These are phyloP conservation scores for Penicillium fuscoglaucum DNA, from an alignment of 2,329 filamentous ascomycete genomes.

Conservation along the genomic window DNA sequence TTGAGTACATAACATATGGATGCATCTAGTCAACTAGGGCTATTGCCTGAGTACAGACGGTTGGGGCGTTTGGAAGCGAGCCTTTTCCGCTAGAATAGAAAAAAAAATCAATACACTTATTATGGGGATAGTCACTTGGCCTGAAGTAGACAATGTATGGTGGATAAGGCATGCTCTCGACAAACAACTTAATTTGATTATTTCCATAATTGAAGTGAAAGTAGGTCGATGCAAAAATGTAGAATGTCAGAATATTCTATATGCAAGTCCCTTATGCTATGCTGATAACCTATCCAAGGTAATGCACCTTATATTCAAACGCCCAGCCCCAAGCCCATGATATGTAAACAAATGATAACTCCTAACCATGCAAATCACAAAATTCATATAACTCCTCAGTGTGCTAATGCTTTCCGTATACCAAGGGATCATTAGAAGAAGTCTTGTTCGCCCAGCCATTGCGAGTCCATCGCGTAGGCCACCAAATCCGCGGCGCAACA, in stretches of 20 bases:
- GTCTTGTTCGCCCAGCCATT: slow-evolving; percentile 43
- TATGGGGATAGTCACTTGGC: background rate
- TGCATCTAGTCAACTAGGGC: background rate
- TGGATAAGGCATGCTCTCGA: background rate
- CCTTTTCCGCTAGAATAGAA: background rate
- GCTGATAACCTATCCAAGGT: background rate
- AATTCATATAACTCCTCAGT: background rate
- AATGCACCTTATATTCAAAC: background rate
- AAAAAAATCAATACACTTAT: background rate
- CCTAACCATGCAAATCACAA: background rate
- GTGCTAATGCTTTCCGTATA: background rate
- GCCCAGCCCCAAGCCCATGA: background rate
- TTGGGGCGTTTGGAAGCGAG: background rate
- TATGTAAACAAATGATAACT: background rate
- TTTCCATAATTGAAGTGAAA: background rate
- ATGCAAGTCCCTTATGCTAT: background rate
- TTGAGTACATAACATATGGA: background rate
- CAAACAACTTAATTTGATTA: background rate
- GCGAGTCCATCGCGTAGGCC: slow-evolving; percentile 45
- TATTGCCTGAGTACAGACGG: background rate
- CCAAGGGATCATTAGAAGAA: slow-evolving; percentile 33
- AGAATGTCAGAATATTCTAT: background rate
- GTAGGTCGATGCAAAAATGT: background rate
- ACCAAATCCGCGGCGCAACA: slow-evolving; percentile 46
- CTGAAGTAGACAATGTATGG: background rate